phyloP scores from a whole-genome alignment of 805 yeast species.

The Candida coleopterorum region DNA sequence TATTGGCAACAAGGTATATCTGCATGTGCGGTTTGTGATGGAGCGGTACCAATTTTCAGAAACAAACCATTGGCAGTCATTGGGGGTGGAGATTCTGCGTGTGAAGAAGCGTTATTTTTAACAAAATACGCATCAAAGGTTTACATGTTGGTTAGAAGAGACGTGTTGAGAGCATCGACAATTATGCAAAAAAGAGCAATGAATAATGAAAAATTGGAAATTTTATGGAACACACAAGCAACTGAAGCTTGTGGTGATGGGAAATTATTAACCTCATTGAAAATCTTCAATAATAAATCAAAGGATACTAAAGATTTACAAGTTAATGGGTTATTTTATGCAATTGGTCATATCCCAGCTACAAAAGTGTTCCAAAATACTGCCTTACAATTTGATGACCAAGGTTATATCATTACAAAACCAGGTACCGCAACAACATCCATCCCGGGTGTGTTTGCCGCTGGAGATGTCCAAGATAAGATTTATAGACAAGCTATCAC shows the following conservation, averaged over 20 bases:
- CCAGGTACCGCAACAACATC: conserved; percentile 90
- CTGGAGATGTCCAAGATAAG: conserved; percentile 98
- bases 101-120: conserved; percentile 96
- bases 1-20: conserved; percentile 99
- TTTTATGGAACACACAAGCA: conserved; percentile 81
- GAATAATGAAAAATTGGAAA: conserved; percentile 82
- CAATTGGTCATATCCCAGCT: conserved; percentile 97
- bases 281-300: conserved; percentile 67
- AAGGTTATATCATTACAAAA: conserved; percentile 81
- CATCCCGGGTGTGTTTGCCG: conserved; percentile 90
- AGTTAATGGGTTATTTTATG: conserved; percentile 93
- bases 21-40: conserved; percentile 99
- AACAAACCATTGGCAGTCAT: conserved; percentile 95
- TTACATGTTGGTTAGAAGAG: conserved; percentile 88
- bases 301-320: conserved; percentile 62
- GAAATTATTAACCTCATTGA: conserved; percentile 62
- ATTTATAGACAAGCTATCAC: conserved; percentile 98
- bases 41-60: conserved; percentile 98
- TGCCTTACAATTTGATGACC: conserved; percentile 79
- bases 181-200: conserved; percentile 95
- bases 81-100: conserved; percentile 99
- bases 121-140: conserved; percentile 98
- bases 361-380: conserved; percentile 64
- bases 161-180: conserved; percentile 87
- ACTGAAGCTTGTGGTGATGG: conserved; percentile 93